phyloP scores from a whole-genome alignment of 2,329 filamentous ascomycete species.

The Clarireedia sp. region DNA sequence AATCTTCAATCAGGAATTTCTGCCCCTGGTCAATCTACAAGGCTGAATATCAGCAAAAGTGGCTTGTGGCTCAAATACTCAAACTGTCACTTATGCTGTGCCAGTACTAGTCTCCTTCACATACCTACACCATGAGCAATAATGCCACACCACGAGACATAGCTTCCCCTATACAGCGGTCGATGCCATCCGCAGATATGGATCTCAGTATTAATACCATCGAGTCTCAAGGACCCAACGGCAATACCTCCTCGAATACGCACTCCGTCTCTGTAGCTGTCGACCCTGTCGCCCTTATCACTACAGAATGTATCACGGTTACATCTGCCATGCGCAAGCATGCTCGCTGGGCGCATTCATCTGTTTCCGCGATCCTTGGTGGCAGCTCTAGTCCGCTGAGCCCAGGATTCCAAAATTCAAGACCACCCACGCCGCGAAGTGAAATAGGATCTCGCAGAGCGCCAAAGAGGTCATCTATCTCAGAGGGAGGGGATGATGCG shows the following conservation, averaged over 20 bases:
- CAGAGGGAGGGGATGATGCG: constrained; percentile 43
- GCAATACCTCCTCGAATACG: constrained; percentile 18
- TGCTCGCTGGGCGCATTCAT: constrained; percentile 90
- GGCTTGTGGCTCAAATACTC: not conserved
- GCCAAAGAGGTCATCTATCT: constrained; percentile 20
- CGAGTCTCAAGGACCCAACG: constrained; percentile 12
- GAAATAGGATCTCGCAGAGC: constrained; percentile 19
- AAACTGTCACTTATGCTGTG: constrained; percentile 6
- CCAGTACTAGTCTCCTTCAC: constrained; percentile 1
- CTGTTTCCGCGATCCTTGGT: constrained; percentile 89
- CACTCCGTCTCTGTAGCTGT: constrained; percentile 66
- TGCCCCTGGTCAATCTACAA: not conserved
- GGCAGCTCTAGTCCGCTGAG: constrained; percentile 47
- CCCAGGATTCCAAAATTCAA: constrained; percentile 35
- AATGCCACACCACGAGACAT: constrained; percentile 18
- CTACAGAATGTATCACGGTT: constrained; percentile 97
- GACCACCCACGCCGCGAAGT: constrained; percentile 33
- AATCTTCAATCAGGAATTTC: not conserved
- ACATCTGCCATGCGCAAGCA: constrained; percentile 98
- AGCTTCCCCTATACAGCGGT: constrained; percentile 13
- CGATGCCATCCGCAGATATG: constrained; percentile 11
- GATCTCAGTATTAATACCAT: constrained; percentile 7
- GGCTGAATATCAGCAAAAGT: not conserved
- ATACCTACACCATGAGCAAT: constrained; percentile 24
- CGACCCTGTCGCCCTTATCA: constrained; percentile 85